Percentiles rank a stretch among this genome's conserved stretches.
Conservation (phyloP, 2,329 filamentous ascomycete species). For the Orbilia javanica region DNA sequence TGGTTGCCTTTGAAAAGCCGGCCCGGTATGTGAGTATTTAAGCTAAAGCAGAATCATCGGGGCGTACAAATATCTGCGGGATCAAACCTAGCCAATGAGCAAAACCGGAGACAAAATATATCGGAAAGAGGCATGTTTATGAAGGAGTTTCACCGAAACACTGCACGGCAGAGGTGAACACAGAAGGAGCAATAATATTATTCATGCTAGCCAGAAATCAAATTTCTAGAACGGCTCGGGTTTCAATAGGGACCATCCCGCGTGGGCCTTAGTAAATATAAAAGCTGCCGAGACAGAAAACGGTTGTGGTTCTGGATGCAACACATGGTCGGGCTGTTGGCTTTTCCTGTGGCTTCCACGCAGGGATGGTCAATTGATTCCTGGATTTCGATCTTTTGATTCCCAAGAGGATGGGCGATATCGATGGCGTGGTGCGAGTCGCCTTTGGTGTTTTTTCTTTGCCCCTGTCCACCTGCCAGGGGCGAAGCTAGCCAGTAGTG, state of each 20-base stretch:
- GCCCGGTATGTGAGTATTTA: too few relatives aligned
- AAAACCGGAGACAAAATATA: background rate
- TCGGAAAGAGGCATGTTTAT: constrained; percentile 22
- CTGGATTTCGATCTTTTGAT: constrained; percentile 12
- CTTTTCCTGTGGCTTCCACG: constrained; percentile 20
- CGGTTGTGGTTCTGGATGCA: constrained; percentile 40
- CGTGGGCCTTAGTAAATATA: background rate
- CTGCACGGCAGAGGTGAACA: constrained; percentile 14
- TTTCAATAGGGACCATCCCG: constrained; percentile 14
- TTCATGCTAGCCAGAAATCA: background rate
- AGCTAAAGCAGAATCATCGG: background rate
- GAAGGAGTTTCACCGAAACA: constrained; percentile 5
- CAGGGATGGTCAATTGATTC: constrained; percentile 7
- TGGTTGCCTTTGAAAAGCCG: background rate
- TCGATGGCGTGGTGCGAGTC: background rate
- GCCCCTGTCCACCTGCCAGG: constrained; percentile 53
- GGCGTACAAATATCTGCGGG: background rate
- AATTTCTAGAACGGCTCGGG: background rate
- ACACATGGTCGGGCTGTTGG: constrained; percentile 25
- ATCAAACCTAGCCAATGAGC: background rate
- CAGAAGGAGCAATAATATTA: constrained; percentile 6
- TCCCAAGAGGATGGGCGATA: background rate
- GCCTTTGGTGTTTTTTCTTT: background rate
- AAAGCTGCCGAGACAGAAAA: constrained; percentile 32
- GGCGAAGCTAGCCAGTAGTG: constrained; percentile 30